These are phyloP conservation scores for Alternaria panax DNA, from an alignment of 2,329 filamentous ascomycete genomes.

Conservation along the genomic window DNA sequence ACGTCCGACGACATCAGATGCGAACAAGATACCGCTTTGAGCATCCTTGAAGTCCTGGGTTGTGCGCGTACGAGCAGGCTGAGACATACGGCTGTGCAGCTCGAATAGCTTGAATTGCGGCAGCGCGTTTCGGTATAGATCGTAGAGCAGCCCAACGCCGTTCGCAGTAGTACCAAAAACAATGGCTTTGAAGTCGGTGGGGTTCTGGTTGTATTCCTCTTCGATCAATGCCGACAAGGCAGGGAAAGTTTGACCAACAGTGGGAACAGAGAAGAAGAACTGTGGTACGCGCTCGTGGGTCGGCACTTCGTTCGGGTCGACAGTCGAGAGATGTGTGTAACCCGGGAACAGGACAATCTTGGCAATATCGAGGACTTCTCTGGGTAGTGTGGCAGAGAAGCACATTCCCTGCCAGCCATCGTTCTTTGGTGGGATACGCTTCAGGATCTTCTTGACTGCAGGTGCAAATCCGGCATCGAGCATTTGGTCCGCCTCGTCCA, in stretches of 20 bases:
- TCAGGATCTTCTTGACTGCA: constrained; percentile 61
- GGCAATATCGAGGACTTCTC: constrained; percentile 55
- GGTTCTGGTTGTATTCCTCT: constrained; percentile 51
- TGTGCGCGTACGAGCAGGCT: constrained; percentile 52
- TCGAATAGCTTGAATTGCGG: constrained; percentile 51
- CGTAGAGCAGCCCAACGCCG: constrained; percentile 53
- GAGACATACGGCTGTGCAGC: constrained; percentile 55
- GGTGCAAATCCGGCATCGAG: constrained; percentile 62
- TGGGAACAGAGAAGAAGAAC: constrained; percentile 55
- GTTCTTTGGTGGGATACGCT: constrained; percentile 59
- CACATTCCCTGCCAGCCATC: constrained; percentile 60
- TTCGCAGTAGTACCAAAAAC: constrained; percentile 59
- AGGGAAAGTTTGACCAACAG: constrained; percentile 55
- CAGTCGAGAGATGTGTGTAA: constrained; percentile 54
- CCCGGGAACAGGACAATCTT: constrained; percentile 54
- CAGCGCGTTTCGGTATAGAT: constrained; percentile 46
- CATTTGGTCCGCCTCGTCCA: constrained; percentile 56
- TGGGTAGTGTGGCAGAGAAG: constrained; percentile 56
- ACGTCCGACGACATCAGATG: constrained; percentile 57
- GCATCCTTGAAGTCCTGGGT: constrained; percentile 56
- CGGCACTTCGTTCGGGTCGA: constrained; percentile 55
- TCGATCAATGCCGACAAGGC: constrained; percentile 56
- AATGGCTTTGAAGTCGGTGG: constrained; percentile 55
- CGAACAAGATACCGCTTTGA: constrained; percentile 59
- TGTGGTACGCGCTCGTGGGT: constrained; percentile 60